phyloP scores from a whole-genome alignment of 768 basidiomycete species.

The Phylloporus sp. region DNA sequence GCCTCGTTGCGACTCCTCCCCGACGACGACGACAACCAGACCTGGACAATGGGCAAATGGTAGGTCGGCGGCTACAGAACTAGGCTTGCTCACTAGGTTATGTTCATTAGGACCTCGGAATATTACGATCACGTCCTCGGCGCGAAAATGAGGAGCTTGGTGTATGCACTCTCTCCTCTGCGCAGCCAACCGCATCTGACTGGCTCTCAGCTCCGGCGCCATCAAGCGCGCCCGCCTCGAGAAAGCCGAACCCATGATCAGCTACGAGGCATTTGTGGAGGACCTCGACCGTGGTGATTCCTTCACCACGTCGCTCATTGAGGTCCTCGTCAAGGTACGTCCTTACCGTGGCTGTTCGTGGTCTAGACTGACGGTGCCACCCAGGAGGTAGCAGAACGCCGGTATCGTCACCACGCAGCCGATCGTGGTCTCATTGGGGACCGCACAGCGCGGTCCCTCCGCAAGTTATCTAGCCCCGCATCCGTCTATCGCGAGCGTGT shows the following conservation, averaged over 20 bases:
- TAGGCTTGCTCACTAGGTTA: not conserved
- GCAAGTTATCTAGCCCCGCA: slow-evolving; percentile 48
- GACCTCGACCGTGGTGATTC: slow-evolving; percentile 77
- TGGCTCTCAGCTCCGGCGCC: slow-evolving; percentile 56
- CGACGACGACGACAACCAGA: slow-evolving; percentile 7
- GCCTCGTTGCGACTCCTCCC: slow-evolving; percentile 24
- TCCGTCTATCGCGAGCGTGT: slow-evolving; percentile 52
- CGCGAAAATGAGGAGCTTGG: slow-evolving; percentile 70
- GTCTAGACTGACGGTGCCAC: slow-evolving; percentile 1
- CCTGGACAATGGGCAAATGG: slow-evolving; percentile 67
- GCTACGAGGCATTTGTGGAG: slow-evolving; percentile 71
- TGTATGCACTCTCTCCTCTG: slow-evolving; percentile 46
- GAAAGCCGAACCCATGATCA: slow-evolving; percentile 58
- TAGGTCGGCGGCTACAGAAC: slow-evolving; percentile 27
- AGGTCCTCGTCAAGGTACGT: slow-evolving; percentile 74
- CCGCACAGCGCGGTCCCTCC: slow-evolving; percentile 60
- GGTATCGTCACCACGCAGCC: slow-evolving; percentile 44
- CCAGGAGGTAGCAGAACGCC: slow-evolving; percentile 77
- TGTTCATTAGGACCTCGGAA: slow-evolving; percentile 55
- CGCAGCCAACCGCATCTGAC: not conserved
- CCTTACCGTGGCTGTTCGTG: not conserved
- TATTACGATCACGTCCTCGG: slow-evolving; percentile 71
- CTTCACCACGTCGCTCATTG: slow-evolving; percentile 71
- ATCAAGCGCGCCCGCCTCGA: slow-evolving; percentile 67
- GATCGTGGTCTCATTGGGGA: slow-evolving; percentile 65